phyloP scores from a whole-genome alignment of 768 basidiomycete species.

The Kwoniella shandongensis region DNA sequence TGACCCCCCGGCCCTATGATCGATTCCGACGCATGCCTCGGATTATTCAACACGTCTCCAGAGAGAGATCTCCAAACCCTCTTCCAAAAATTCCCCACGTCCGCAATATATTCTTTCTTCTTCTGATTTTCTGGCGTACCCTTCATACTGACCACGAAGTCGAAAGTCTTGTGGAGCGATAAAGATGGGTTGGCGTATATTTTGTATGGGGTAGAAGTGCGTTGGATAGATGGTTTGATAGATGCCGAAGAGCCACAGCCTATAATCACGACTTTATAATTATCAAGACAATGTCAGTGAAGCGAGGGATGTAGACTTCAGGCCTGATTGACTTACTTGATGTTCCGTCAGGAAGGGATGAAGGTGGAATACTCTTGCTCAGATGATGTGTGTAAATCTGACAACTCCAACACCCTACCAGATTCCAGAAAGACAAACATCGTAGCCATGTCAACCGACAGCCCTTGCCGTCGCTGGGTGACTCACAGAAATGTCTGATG shows the following conservation, averaged over 20 bases:
- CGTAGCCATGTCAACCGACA: background rate
- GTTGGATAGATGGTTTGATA: slow-evolving; percentile 26
- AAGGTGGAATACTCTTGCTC: slow-evolving; percentile 23
- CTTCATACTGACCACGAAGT: slow-evolving; percentile 19
- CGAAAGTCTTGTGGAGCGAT: slow-evolving; percentile 29
- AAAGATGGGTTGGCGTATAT: slow-evolving; percentile 37
- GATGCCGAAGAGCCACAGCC: slow-evolving; percentile 33
- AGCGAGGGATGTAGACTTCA: too few species aligned
- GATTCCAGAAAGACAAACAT: background rate
- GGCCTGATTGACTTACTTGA: slow-evolving; percentile 31
- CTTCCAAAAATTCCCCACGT: slow-evolving; percentile 43
- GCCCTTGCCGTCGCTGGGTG: background rate
- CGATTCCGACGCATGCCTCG: slow-evolving; percentile 14
- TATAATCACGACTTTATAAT: slow-evolving; percentile 41
- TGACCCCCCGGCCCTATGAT: slow-evolving; percentile 32
- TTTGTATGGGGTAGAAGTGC: slow-evolving; percentile 26
- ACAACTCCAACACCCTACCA: slow-evolving; percentile 37
- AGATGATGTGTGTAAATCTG: slow-evolving; percentile 27
- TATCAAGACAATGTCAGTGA: too few species aligned
- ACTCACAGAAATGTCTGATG: slow-evolving; percentile 36
- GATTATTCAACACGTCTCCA: slow-evolving; percentile 65
- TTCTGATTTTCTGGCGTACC: slow-evolving; percentile 10
- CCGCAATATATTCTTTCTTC: slow-evolving; percentile 21
- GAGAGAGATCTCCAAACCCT: slow-evolving; percentile 68
- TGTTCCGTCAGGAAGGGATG: slow-evolving; percentile 21